These are phyloP conservation scores for Penicillium chermesinum DNA, from an alignment of 495 filamentous ascomycete species.

Conservation along the genomic window DNA sequence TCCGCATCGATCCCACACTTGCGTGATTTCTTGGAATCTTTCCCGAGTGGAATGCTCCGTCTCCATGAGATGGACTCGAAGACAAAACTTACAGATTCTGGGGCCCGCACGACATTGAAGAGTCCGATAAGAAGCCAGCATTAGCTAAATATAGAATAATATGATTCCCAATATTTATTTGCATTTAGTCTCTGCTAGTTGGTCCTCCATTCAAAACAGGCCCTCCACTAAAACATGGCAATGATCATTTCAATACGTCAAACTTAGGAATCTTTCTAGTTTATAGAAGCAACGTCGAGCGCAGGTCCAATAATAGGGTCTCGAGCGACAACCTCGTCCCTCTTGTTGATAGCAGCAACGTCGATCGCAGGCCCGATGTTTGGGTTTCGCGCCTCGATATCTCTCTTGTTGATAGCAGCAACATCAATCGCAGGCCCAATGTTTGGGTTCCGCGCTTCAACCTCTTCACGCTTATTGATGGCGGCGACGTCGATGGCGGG, in stretches of 20 bases:
- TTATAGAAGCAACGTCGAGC: not conserved
- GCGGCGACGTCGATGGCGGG: too few relatives aligned
- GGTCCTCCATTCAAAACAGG: too few relatives aligned
- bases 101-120: not conserved
- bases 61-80: not conserved
- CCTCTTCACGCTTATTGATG: too few relatives aligned
- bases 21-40: not conserved
- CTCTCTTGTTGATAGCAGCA: not conserved
- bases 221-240: too few relatives aligned
- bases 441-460: not conserved
- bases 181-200: too few relatives aligned
- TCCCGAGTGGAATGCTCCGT: constrained; percentile 1
- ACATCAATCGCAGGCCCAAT: not conserved
- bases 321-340: not conserved
- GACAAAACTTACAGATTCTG: not conserved
- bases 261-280: not conserved
- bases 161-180: too few relatives aligned
- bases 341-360: not conserved
- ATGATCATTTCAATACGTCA: too few relatives aligned
- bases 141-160: not conserved
- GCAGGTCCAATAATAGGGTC: not conserved
- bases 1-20: not conserved
- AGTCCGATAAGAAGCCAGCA: not conserved
- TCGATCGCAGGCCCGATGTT: not conserved
- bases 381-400: not conserved